These are phyloP conservation scores for Trypanosoma brucei DNA, from an alignment of 208 protist genomes.

Conservation along the genomic window DNA sequence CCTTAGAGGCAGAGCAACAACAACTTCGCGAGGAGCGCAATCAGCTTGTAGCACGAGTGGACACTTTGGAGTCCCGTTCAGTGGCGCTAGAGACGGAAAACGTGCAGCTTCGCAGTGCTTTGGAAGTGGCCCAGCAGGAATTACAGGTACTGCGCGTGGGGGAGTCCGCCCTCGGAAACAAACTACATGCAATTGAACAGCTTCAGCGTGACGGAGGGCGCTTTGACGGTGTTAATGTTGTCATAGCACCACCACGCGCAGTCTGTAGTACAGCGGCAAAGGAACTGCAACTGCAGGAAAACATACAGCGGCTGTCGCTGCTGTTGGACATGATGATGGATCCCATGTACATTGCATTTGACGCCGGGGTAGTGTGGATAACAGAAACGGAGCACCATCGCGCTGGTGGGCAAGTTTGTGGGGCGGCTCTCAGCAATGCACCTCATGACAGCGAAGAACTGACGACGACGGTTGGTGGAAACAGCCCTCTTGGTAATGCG, in stretches of 20 bases:
- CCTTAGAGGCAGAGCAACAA: conserved; percentile 32
- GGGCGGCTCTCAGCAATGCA: conserved; percentile 1
- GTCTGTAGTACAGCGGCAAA: conserved; percentile 5
- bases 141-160: conserved; percentile 58
- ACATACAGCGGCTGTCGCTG: conserved; percentile 44
- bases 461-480: conserved; percentile 6
- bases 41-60: conserved; percentile 30
- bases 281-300: conserved; percentile 38
- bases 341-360: conserved; percentile 79
- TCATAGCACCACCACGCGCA: conserved; percentile 15
- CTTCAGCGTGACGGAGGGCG: conserved; percentile 20
- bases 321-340: conserved; percentile 71
- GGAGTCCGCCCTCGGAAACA: conserved; percentile 41
- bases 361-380: conserved; percentile 82
- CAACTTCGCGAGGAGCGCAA: conserved; percentile 35
- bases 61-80: conserved; percentile 21
- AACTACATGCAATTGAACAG: conserved; percentile 24
- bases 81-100: conserved; percentile 28
- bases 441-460: conserved; percentile 1
- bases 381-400: conserved; percentile 32
- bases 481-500: conserved; percentile 6
- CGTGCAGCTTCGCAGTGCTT: conserved; percentile 14
- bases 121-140: conserved; percentile 37
- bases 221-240: conserved; percentile 17
- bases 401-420: conserved; percentile 18